Evolutionary conservation across 2,329 filamentous ascomycete genomes (phyloP).

Genomic region (Ceratocystis cacaofunesta): DNA sequence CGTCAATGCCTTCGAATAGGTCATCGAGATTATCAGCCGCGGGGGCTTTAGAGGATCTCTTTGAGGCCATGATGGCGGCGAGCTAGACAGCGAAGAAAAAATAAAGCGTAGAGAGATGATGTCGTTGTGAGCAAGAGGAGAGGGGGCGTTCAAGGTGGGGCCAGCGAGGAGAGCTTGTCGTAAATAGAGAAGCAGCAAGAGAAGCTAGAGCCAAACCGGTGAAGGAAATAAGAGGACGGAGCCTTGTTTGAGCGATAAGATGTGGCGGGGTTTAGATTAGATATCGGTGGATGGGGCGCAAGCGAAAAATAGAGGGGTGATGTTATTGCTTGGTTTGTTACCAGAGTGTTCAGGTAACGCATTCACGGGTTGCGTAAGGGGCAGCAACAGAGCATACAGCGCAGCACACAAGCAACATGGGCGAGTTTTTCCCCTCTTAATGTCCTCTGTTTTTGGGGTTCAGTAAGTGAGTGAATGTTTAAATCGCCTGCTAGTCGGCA

Average conservation of each 20-base stretch:
- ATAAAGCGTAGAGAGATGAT: slow-evolving; percentile 12
- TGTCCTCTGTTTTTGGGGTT: too few relatives aligned
- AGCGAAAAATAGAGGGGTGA: not conserved
- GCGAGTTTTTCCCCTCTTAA: too few relatives aligned
- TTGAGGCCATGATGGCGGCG: slow-evolving; percentile 39
- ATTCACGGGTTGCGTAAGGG: too few relatives aligned
- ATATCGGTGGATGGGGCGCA: not conserved
- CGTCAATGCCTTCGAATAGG: slow-evolving; percentile 48
- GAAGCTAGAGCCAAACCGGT: too few relatives aligned
- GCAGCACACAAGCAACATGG: too few relatives aligned
- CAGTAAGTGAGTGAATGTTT: too few relatives aligned
- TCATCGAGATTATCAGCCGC: slow-evolving; percentile 46
- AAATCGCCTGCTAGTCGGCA: too few relatives aligned
- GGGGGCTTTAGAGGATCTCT: slow-evolving; percentile 40
- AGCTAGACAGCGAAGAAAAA: slow-evolving; percentile 4
- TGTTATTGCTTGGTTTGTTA: too few relatives aligned
- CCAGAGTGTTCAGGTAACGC: too few relatives aligned
- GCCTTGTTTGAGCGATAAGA: not conserved
- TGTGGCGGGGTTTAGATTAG: not conserved
- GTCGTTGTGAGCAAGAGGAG: not conserved
- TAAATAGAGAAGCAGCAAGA: not conserved
- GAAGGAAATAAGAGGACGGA: not conserved
- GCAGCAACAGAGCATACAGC: too few relatives aligned
- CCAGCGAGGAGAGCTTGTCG: not conserved
- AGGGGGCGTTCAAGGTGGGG: not conserved